These are phyloP conservation scores for Starmerella apicola DNA, from an alignment of 805 yeast genomes.

Conservation along the genomic window DNA sequence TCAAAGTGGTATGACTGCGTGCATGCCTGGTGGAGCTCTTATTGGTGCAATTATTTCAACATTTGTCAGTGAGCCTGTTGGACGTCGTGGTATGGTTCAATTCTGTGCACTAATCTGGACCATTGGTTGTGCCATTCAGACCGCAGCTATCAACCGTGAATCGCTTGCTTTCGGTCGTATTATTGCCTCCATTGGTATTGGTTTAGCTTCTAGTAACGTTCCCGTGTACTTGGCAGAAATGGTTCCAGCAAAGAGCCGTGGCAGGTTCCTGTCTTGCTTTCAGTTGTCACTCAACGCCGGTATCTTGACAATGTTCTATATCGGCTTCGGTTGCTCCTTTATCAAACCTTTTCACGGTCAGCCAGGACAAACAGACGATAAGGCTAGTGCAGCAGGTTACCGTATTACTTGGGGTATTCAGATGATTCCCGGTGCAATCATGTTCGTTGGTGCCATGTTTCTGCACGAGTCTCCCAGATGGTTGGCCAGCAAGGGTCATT, in stretches of 20 bases:
- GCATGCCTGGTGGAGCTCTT: constrained; percentile 57
- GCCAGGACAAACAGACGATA: no score
- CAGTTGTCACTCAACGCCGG: constrained; percentile 68
- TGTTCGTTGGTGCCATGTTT: constrained; percentile 49
- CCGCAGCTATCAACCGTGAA: constrained; percentile 30
- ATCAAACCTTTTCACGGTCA: no score
- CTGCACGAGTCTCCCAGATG: constrained; percentile 72
- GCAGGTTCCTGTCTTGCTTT: constrained; percentile 61
- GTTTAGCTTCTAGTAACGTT: constrained; percentile 55
- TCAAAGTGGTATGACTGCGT: constrained; percentile 54
- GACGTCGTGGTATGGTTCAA: constrained; percentile 33
- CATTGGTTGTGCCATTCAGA: constrained; percentile 42
- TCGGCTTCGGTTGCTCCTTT: constrained; percentile 34
- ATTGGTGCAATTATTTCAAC: constrained; percentile 45
- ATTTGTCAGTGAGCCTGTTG: constrained; percentile 37
- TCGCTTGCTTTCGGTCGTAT: constrained; percentile 40
- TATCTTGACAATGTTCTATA: constrained; percentile 53
- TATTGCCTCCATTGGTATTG: constrained; percentile 62
- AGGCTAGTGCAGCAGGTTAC: constrained; percentile 52
- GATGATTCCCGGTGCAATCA: constrained; percentile 52
- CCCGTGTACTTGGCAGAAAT: constrained; percentile 48
- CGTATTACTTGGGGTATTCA: constrained; percentile 66
- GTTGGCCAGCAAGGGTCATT: constrained; percentile 43
- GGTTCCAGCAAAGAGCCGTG: constrained; percentile 40
- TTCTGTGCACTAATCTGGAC: constrained; percentile 34